These are phyloP conservation scores for Sarocladiaceae sp. DNA, from an alignment of 2,329 filamentous ascomycete species.

Conservation along the genomic window DNA sequence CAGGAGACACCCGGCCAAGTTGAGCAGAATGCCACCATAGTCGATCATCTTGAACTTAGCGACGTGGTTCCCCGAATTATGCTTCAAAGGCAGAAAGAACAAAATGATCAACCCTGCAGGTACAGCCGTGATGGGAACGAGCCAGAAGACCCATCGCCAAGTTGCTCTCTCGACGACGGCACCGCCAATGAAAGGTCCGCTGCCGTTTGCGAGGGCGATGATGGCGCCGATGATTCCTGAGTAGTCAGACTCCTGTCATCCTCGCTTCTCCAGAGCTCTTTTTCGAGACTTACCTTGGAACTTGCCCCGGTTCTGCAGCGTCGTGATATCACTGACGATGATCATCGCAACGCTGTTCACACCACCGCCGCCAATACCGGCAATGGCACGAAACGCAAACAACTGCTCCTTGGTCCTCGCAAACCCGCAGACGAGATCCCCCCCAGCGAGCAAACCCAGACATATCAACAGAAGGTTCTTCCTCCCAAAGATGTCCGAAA, in stretches of 20 bases:
- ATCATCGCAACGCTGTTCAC: constrained; percentile 29
- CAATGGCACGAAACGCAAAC: constrained; percentile 28
- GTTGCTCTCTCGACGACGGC: constrained; percentile 20
- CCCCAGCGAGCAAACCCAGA: constrained; percentile 21
- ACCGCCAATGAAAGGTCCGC: constrained; percentile 28
- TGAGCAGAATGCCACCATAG: constrained; percentile 21
- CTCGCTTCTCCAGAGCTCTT: neutral
- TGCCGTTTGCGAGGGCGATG: constrained; percentile 28
- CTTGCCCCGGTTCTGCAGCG: constrained; percentile 27
- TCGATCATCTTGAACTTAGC: constrained; percentile 21
- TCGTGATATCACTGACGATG: constrained; percentile 30
- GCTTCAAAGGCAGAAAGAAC: constrained; percentile 20
- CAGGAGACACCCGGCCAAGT: constrained; percentile 19
- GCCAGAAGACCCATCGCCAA: constrained; percentile 26
- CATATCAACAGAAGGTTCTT: constrained; percentile 25
- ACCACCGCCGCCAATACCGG: constrained; percentile 29
- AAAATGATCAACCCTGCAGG: constrained; percentile 18
- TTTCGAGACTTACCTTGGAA: constrained; percentile 18
- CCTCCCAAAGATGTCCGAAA: constrained; percentile 29
- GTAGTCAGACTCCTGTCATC: neutral
- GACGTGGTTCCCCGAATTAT: constrained; percentile 18
- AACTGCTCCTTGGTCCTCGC: constrained; percentile 23
- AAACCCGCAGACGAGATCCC: constrained; percentile 26
- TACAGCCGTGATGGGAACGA: constrained; percentile 17
- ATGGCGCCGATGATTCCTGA: constrained; percentile 18